Base-by-base conservation (phyloP, 2,329 filamentous ascomycete species). In the Colletotrichum gigasporum region DNA sequence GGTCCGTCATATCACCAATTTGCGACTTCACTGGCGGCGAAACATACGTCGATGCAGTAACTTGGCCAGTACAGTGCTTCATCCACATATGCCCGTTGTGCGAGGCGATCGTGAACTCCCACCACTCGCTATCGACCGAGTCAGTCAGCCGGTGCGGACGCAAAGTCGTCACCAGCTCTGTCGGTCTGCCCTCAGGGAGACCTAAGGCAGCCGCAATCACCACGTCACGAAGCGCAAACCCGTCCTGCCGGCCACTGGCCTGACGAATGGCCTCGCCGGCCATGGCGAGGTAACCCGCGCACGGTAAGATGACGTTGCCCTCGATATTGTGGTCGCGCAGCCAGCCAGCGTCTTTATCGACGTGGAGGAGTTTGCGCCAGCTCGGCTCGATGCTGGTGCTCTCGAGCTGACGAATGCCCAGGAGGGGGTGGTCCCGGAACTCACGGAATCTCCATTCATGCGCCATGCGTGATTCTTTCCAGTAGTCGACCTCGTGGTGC, bases 251-350 rank as follows among this genome's bases (percentile, higher is more conserved):
- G 18, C 54, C 54, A 18, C 6, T 67, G 14, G 67, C 16, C 35
- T 73, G 72, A 3, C 68, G 48, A 5, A 69, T 22, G 2, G 67
- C 72, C 39, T 74, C 72, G 1, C 58, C 69, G 6, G 57, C 59
- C 71, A 80, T 73, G 7, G 75, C 73, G 0, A 76, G 69, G 26
- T 74, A 73, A 9, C 79, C 80, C 0, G 75, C 74, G 26, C 72
- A 76, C 32, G 81, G 77, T 47, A 79, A 80, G 63, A 83, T 74
- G 35, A 77, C 74, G 39, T 82, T 74, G 57, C 74, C 79, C 41
- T 78, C 74, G 72, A 82, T 78, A 8, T 70, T 64, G 71, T 83
- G 82, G 57, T 82, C 79, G n/a, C 79, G 71, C 1, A 81, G 71
- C 56, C 83, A 83, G n/a, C n/a, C n/a, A 14, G 83, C 73, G 2